Conservation (phyloP, 768 basidiomycete species). For the Leccinum barrowsii region DNA sequence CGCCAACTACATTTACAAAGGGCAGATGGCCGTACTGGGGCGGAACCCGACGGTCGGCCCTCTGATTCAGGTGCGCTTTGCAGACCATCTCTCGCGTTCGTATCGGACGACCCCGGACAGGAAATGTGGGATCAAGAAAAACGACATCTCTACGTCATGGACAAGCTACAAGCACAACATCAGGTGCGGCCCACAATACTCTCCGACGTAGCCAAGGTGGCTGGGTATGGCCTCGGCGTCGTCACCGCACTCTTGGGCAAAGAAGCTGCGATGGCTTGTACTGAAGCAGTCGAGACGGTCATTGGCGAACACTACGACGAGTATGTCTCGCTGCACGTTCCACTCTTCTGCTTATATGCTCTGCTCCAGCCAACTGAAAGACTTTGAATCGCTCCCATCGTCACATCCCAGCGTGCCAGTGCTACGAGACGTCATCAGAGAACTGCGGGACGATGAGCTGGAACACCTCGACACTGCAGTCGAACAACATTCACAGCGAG, state of each 20-base stretch:
- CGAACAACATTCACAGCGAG: constrained; percentile 80
- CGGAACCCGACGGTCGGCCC: constrained; percentile 51
- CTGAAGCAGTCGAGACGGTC: constrained; percentile 95
- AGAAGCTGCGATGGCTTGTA: constrained; percentile 97
- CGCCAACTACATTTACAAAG: constrained; percentile 93
- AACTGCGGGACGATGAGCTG: constrained; percentile 92
- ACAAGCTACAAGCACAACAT: constrained; percentile 82
- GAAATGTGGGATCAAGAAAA: constrained; percentile 98
- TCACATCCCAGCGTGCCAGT: constrained; percentile 78
- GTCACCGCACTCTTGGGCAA: constrained; percentile 84
- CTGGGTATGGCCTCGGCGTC: constrained; percentile 84
- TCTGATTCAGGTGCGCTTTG: constrained; percentile 66
- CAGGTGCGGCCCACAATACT: constrained; percentile 78
- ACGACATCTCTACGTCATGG: constrained; percentile 85
- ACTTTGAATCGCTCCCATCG: constrained; percentile 57
- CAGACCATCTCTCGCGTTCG: background rate
- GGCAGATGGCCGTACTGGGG: constrained; percentile 75
- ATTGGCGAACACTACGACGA: constrained; percentile 99
- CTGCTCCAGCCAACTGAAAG: constrained; percentile 68
- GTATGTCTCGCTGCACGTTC: constrained; percentile 46
- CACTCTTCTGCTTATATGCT: constrained; percentile 4
- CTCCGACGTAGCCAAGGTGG: constrained; percentile 79
- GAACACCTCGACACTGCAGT: constrained; percentile 93
- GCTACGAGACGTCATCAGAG: constrained; percentile 66
- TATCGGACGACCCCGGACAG: constrained; percentile 39